Percentiles rank a stretch among this genome's conserved stretches.
Conservation (phyloP, 352 stramenopile species). For the Phytophthora brassicae region DNA sequence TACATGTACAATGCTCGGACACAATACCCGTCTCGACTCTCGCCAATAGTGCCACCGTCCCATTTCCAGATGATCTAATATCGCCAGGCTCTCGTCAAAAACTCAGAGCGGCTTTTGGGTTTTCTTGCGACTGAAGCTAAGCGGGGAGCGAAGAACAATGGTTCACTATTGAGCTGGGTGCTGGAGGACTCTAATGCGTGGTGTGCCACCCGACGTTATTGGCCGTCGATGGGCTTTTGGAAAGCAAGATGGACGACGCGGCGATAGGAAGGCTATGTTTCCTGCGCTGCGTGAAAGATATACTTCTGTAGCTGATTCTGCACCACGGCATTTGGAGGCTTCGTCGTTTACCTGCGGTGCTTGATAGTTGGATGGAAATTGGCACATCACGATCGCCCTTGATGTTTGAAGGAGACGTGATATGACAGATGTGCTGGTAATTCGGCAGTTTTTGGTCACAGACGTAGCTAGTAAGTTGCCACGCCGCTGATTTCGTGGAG, state of each 20-base stretch:
- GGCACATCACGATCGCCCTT: conserved; percentile 31
- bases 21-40: conserved; percentile 31
- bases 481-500: conserved; percentile 50
- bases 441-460: conserved; percentile 59
- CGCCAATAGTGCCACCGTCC: conserved; percentile 23
- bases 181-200: conserved; percentile 49
- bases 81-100: conserved; percentile 12
- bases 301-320: conserved; percentile 1
- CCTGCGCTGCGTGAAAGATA: not conserved
- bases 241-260: conserved; percentile 15
- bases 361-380: conserved; percentile 14
- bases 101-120: conserved; percentile 44
- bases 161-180: conserved; percentile 16
- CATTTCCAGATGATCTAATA: conserved; percentile 45
- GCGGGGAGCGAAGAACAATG: too few species aligned
- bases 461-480: conserved; percentile 49
- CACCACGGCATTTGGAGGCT: not conserved
- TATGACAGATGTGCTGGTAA: conserved; percentile 65
- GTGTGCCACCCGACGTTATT: conserved; percentile 43
- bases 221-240: conserved; percentile 28
- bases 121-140: too few species aligned
- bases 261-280: not conserved
- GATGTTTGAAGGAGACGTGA: conserved; percentile 58
- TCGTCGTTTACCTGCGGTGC: not conserved
- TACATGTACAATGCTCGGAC: conserved; percentile 30